Base-by-base conservation (phyloP, 805 yeast genomes). In the Metschnikowia chrysomelidarum region DNA sequence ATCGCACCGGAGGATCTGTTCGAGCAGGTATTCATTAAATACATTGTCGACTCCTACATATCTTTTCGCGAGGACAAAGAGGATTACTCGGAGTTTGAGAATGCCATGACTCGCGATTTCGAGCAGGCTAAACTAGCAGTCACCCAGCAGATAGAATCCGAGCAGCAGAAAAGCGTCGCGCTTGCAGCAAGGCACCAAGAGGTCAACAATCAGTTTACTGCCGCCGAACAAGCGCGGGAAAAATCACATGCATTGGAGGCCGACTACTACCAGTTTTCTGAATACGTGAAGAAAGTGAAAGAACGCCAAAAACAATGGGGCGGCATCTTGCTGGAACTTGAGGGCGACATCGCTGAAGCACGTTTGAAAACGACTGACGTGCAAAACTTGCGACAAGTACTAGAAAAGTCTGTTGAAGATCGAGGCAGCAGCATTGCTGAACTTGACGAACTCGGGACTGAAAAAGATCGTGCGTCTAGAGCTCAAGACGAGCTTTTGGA, bases 211-310 rank as follows among this genome's bases (percentile, higher is more conserved):
- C 75, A 76, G 43, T 62, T 71, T 31, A 69, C 71, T 16, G 60
- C 66, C 13, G 61, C 80, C 22, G 72, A 71, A 30, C 62, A 71
- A 15, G 74, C 81, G 16, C 71, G 72, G 38, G 43, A 38, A 16
- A 79, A 81, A 53, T 53, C 77, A 4, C 68, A 67, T 41, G 84
- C 87, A 1, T 62, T 87, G 36, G 83, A 81, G 44, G 75, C 76
- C 43, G 96, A 87, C 56, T 67, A 82, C 27, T 63, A 65, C 27
- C 82, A 83, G 56, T 83, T 86, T 50, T 72, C 75, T 48, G 81
- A 78, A n/a, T 86, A 82, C 52, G 78, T 84, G 34, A 76, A 76
- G 27, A 69, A 76, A 6, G 80, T 84, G 76, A 75, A 78, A 47
- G 64, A 65, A n/a, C 69, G 86, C 41, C 81, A 79, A 46, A 46